Base-by-base conservation (phyloP, 257 asterid genomes). In the Coffea eugenioides region DNA sequence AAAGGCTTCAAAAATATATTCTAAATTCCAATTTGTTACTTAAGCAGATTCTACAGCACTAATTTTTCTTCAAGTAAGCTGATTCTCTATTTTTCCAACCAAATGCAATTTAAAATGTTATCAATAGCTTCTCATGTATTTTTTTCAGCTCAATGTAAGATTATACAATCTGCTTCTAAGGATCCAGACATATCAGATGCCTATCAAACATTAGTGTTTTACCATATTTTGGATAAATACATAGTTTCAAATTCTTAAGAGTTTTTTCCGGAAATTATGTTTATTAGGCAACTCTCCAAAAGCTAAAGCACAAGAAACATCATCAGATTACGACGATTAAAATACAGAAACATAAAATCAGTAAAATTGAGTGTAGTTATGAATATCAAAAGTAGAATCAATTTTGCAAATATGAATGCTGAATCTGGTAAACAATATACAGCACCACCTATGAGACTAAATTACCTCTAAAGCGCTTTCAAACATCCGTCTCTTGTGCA, bases 401-500 rank as follows among this genome's bases (percentile, higher is more conserved):
- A 20, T 9, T 2, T 0, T 25, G 20, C 20, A n/a, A 61, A 12
- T 65, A 65, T 65, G 11, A 65, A 12, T 2, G 41, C 39, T 7
- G 10, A 27, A 65, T 4, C 39, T 12, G 21, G 31, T 4, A 0
- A 65, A 65, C 0, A 0, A 27, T 65, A 27, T 65, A 8, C 43
- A 65, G 21, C 70, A 65, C 31, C 31, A 27, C 31, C 31, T 27
- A 27, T 27, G 31, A 27, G 31, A 73, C 4, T 73, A 69, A 71
- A 78, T 80, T 51, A 94, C 98, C 97, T 90, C 91, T 89, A 94
- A 84, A 69, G 98, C 97, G 87, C 80, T 89, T 76, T 56, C 76
- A 66, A 73, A 93, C 89, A 89, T 68, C 65, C 81, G 82, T 34
- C 92, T 76, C 48, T 80, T 88, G 39, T 97, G 96, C 81, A 94